Percentiles rank a stretch among this genome's conserved stretches.
These are phyloP conservation scores for Yamadazyma takamatsuzukensis DNA, from an alignment of 805 yeast species.

Conservation along the genomic window DNA sequence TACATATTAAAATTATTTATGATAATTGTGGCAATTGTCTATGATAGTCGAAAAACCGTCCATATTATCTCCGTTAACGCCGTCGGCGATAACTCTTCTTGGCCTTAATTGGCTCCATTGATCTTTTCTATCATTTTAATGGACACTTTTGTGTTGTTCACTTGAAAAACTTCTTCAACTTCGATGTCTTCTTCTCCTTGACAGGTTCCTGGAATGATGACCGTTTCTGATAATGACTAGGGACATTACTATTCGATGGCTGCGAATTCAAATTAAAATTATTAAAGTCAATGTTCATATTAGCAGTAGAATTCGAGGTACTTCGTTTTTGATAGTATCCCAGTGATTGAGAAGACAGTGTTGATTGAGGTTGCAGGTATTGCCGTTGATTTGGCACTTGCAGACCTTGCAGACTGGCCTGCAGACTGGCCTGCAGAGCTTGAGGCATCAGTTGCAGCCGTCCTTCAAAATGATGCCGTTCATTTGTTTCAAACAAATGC, in stretches of 20 bases:
- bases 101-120: no score
- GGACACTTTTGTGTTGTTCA: no score
- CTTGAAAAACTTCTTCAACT: slow-evolving; percentile 45
- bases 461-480: slow-evolving; percentile 11
- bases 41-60: no score
- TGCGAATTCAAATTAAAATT: slow-evolving; percentile 9
- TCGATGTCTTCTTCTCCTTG: slow-evolving; percentile 41
- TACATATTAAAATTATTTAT: no score
- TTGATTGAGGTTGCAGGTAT: no score
- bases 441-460: slow-evolving; percentile 2
- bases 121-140: no score
- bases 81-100: no score
- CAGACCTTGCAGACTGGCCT: neutral
- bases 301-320: slow-evolving; percentile 5
- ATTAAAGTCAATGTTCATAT: slow-evolving; percentile 12
- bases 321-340: slow-evolving; percentile 1
- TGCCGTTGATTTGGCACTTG: slow-evolving; percentile 1
- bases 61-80: no score
- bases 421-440: neutral
- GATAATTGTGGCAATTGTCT: no score
- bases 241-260: slow-evolving; percentile 13
- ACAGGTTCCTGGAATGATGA: slow-evolving; percentile 7
- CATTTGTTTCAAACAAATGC: slow-evolving; percentile 33
- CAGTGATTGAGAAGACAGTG: no score
- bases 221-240: slow-evolving; percentile 25